phyloP scores from a whole-genome alignment of 164 flowering plant species.

The Vitis amurensis region DNA sequence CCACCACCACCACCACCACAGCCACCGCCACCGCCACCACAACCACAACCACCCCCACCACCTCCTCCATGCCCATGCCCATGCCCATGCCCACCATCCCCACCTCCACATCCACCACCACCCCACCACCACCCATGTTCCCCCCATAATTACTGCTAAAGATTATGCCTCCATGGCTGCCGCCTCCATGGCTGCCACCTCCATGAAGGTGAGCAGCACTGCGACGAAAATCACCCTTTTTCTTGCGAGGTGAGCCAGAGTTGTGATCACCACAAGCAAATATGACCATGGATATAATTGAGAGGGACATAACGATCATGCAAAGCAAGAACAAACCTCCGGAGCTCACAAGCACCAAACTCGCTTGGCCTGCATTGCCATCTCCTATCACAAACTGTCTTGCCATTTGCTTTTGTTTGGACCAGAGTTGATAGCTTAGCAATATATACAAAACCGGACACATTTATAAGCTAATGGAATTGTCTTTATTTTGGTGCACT shows the following conservation, averaged over 20 bases:
- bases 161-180: too few relatives aligned
- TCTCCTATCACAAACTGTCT: neutral
- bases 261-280: slow-evolving; percentile 16
- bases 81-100: too few relatives aligned
- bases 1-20: neutral
- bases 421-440: neutral
- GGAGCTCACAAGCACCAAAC: neutral
- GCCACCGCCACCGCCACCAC: neutral
- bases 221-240: neutral
- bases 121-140: too few relatives aligned
- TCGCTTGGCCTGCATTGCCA: neutral
- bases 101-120: neutral
- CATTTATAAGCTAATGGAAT: too few relatives aligned
- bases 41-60: neutral
- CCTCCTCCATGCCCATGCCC: too few relatives aligned
- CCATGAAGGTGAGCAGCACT: too few relatives aligned
- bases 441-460: too few relatives aligned
- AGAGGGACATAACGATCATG: slow-evolving; percentile 7
- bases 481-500: too few relatives aligned
- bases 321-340: slow-evolving; percentile 8
- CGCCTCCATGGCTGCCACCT: too few relatives aligned
- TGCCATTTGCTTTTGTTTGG: neutral
- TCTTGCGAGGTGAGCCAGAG: neutral
- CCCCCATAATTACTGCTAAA: too few relatives aligned
- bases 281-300: slow-evolving; percentile 18